Evolutionary conservation across 1,139 yeast genomes (phyloP).

Genomic region (Saccharomycopsis phalli): DNA sequence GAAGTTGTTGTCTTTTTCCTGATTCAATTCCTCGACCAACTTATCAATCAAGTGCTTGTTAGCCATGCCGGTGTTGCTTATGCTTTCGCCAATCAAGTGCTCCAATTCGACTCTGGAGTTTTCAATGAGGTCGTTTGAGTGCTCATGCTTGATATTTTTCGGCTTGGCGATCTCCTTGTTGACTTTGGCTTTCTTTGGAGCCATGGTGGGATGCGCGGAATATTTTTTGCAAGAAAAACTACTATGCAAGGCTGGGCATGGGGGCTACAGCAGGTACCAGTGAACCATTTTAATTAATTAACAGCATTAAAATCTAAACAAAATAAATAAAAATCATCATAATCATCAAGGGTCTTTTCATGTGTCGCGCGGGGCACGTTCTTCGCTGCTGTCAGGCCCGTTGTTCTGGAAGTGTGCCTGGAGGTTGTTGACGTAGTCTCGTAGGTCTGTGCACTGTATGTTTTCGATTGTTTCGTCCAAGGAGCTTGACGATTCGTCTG

Average conservation of each 20-base stretch:
- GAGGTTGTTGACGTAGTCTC: constrained; percentile 15
- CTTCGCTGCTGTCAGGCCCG: neutral
- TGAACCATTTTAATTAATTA: too few relatives aligned
- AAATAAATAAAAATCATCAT: neutral
- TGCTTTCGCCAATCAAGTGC: too few relatives aligned
- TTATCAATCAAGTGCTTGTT: neutral
- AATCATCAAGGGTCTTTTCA: neutral
- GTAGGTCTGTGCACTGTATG: constrained; percentile 4
- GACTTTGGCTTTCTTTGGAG: too few relatives aligned
- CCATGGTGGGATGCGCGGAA: too few relatives aligned
- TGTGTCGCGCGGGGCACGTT: neutral
- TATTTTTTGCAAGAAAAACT: too few relatives aligned
- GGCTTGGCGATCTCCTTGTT: too few relatives aligned
- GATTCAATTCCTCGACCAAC: neutral
- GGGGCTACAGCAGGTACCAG: too few relatives aligned
- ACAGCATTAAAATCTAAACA: neutral
- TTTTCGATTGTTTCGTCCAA: constrained; percentile 1
- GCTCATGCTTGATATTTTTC: too few relatives aligned
- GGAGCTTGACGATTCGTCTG: constrained; percentile 3
- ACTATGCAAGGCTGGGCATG: too few relatives aligned
- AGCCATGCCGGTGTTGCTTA: too few relatives aligned
- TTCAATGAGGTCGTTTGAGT: too few relatives aligned
- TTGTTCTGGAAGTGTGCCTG: constrained; percentile 6
- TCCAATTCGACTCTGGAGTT: too few relatives aligned
- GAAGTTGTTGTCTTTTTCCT: neutral